Evolutionary conservation across 2,329 filamentous ascomycete genomes (phyloP).

Genomic region (Aspergillus terreus): DNA sequence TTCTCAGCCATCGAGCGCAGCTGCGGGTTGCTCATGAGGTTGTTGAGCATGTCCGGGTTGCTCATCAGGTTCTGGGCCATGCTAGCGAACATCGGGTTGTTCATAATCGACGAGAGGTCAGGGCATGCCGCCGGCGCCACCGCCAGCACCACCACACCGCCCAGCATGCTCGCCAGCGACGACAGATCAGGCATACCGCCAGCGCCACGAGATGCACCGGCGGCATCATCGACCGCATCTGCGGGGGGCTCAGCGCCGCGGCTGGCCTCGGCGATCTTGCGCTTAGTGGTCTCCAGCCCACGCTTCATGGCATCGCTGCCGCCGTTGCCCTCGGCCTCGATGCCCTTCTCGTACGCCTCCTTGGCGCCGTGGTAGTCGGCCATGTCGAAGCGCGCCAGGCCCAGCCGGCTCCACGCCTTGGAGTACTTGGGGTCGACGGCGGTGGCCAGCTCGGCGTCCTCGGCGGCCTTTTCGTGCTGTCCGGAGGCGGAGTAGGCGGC

Average conservation of each 20-base stretch:
- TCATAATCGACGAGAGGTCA: conserved; percentile 83
- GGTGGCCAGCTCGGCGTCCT: conserved; percentile 88
- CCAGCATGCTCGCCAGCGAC: conserved; percentile 69
- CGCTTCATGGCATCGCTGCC: conserved; percentile 97
- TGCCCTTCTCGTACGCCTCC: conserved; percentile 90
- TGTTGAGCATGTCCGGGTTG: conserved; percentile 88
- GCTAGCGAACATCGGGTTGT: conserved; percentile 94
- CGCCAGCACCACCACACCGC: conserved; percentile 55
- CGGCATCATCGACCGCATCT: conserved; percentile 50
- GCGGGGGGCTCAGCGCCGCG: conserved; percentile 49
- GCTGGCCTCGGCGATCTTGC: conserved; percentile 76
- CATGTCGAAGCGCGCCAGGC: conserved; percentile 84
- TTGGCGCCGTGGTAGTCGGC: conserved; percentile 88
- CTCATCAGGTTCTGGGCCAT: conserved; percentile 98
- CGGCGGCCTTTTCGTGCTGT: conserved; percentile 77
- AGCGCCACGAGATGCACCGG: conserved; percentile 41
- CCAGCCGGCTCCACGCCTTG: conserved; percentile 93
- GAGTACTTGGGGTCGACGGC: conserved; percentile 87
- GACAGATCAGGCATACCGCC: conserved; percentile 69
- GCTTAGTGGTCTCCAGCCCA: conserved; percentile 89
- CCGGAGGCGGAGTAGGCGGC: conserved; percentile 83
- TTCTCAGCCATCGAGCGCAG: conserved; percentile 81
- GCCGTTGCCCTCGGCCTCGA: conserved; percentile 88
- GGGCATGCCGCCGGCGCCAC: conserved; percentile 72
- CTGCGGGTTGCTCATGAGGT: conserved; percentile 90